These are phyloP conservation scores for Apiospora hydei DNA, from an alignment of 2,329 filamentous ascomycete species.

Conservation along the genomic window DNA sequence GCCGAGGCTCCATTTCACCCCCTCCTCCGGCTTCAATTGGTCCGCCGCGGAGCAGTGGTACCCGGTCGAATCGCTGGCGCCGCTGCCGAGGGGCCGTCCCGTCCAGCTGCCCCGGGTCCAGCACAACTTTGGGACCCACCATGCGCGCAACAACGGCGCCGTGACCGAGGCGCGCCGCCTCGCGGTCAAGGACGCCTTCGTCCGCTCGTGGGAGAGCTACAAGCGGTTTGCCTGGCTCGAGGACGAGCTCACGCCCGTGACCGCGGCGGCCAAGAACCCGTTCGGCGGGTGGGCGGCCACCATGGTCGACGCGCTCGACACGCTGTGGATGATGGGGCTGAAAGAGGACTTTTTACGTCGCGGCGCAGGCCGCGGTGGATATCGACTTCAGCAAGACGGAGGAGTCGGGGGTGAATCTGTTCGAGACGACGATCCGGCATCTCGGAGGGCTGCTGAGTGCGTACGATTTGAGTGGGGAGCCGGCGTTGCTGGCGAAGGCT, in stretches of 20 bases:
- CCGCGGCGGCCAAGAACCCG: constrained; percentile 36
- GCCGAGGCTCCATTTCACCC: constrained; percentile 21
- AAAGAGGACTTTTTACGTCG: constrained; percentile 63
- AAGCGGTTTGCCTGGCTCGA: constrained; percentile 68
- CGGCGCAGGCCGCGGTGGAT: constrained; percentile 55
- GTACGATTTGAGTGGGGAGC: constrained; percentile 53
- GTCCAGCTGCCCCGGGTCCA: neutral
- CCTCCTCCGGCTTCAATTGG: constrained; percentile 28
- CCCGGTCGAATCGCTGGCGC: constrained; percentile 20
- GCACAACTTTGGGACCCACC: constrained; percentile 14
- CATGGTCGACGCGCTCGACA: constrained; percentile 66
- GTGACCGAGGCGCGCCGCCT: neutral
- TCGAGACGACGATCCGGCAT: constrained; percentile 56
- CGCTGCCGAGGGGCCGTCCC: neutral
- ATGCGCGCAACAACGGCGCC: neutral
- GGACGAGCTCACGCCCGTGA: constrained; percentile 54
- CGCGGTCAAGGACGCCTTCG: constrained; percentile 58
- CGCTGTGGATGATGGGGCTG: constrained; percentile 68
- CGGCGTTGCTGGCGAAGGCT: constrained; percentile 51
- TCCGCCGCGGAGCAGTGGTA: constrained; percentile 15
- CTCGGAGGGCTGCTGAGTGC: constrained; percentile 54
- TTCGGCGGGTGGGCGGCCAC: constrained; percentile 60
- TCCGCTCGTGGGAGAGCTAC: constrained; percentile 68
- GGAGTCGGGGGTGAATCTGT: constrained; percentile 49
- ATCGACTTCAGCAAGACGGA: constrained; percentile 57